phyloP scores from a whole-genome alignment of 495 filamentous ascomycete genomes.

The Penicillium samsonianum region DNA sequence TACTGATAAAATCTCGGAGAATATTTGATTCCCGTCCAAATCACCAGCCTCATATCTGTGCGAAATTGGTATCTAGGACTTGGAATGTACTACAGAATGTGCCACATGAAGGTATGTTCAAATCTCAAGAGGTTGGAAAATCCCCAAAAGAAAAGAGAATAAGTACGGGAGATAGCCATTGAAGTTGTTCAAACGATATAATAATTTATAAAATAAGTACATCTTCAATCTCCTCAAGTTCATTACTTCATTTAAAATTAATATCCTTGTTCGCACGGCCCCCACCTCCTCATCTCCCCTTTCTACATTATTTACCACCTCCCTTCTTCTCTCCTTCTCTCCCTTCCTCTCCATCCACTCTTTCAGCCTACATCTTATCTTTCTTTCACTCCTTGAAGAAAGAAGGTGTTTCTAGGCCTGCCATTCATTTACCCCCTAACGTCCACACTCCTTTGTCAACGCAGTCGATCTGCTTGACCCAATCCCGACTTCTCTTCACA shows the following conservation, averaged over 20 bases:
- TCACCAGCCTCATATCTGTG: conserved; percentile 20
- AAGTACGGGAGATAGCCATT: conserved; percentile 14
- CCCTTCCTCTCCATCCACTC: conserved; percentile 24
- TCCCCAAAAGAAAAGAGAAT: conserved; percentile 14
- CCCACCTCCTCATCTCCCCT: conserved; percentile 13
- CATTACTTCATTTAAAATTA: conserved; percentile 11
- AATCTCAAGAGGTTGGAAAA: conserved; percentile 28
- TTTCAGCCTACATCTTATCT: conserved; percentile 21
- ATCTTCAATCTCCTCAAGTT: not conserved
- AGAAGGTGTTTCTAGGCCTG: conserved; percentile 39
- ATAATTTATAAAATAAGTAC: not conserved
- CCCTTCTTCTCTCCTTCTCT: conserved; percentile 23
- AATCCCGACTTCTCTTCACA: conserved; percentile 10
- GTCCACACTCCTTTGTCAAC: conserved; percentile 27
- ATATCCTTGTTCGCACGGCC: conserved; percentile 24
- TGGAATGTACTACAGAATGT: conserved; percentile 33
- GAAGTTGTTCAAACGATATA: not conserved
- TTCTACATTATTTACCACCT: conserved; percentile 30
- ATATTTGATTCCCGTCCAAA: conserved; percentile 14
- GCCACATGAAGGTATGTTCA: conserved; percentile 25
- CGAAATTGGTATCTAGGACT: not conserved
- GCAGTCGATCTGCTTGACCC: conserved; percentile 46
- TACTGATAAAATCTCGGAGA: conserved; percentile 15
- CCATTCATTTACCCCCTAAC: conserved; percentile 40
- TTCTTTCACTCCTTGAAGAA: conserved; percentile 39